A percentile compares a stretch with the other conserved stretches of the same genome.
Conservation (phyloP, 495 filamentous ascomycete genomes). For the Parathielavia appendiculata region DNA sequence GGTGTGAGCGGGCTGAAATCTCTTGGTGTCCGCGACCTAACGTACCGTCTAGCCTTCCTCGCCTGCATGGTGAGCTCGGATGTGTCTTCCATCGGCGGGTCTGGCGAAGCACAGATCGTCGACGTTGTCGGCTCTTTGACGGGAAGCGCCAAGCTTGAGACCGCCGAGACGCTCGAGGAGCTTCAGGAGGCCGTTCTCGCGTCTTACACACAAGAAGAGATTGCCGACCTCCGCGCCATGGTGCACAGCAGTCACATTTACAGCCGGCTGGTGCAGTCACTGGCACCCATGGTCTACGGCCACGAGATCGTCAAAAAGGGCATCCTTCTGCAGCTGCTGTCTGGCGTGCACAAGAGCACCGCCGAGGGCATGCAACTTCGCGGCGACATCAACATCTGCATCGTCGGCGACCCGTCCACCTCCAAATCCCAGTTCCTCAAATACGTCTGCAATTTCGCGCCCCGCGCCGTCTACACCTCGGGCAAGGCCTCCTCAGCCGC, state of each 20-base stretch:
- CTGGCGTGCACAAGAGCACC: constrained; percentile 84
- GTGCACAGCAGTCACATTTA: constrained; percentile 96
- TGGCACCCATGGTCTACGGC: constrained; percentile 97
- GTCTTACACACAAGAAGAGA: constrained; percentile 75
- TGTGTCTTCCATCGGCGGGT: constrained; percentile 63
- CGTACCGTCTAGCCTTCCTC: constrained; percentile 95
- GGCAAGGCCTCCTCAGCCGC: constrained; percentile 97
- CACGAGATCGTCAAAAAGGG: constrained; percentile 98
- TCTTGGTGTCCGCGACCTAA: constrained; percentile 89
- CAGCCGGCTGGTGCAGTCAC: constrained; percentile 81
- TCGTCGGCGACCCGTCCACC: constrained; percentile 97
- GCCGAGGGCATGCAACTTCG: constrained; percentile 88
- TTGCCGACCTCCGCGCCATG: constrained; percentile 85
- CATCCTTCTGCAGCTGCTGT: constrained; percentile 85
- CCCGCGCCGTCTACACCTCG: constrained; percentile 94
- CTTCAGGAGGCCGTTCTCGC: constrained; percentile 83
- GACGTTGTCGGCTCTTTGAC: constrained; percentile 81
- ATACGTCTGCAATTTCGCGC: constrained; percentile 92
- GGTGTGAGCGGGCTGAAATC: constrained; percentile 88
- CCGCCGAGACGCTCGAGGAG: constrained; percentile 64
- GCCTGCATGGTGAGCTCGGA: constrained; percentile 96
- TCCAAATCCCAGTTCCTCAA: constrained; percentile 98
- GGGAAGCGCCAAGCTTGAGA: constrained; percentile 59
- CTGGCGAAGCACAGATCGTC: constrained; percentile 37
- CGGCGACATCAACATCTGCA: constrained; percentile 98